Evolutionary conservation across 257 asterid genomes (phyloP).

Genomic region (Primulina tabacum): DNA sequence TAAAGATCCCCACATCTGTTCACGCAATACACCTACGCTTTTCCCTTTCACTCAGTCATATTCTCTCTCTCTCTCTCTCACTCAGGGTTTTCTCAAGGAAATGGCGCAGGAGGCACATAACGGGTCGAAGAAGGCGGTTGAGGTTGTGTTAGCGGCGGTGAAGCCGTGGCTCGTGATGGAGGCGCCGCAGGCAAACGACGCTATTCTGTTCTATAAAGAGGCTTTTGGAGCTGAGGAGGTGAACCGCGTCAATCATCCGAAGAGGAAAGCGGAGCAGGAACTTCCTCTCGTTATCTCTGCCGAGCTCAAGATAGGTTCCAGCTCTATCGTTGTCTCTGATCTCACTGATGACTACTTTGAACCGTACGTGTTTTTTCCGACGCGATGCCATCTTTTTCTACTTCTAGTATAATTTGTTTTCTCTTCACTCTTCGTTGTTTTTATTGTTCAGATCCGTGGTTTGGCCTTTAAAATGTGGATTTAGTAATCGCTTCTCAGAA

Average conservation of each 20-base stretch:
- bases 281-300: slow-evolving; percentile 55
- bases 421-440: neutral
- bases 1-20: slow-evolving; percentile 34
- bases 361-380: slow-evolving; percentile 34
- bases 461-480: neutral
- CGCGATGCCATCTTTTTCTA: neutral
- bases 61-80: slow-evolving; percentile 22
- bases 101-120: slow-evolving; percentile 52
- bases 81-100: slow-evolving; percentile 26
- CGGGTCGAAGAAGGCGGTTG: slow-evolving; percentile 27
- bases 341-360: slow-evolving; percentile 44
- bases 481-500: neutral
- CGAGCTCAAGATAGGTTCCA: slow-evolving; percentile 69
- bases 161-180: slow-evolving; percentile 74
- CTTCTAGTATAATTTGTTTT: neutral
- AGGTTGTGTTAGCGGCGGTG: slow-evolving; percentile 43
- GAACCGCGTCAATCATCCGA: slow-evolving; percentile 53
- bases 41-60: neutral
- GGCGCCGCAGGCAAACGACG: slow-evolving; percentile 66
- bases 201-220: slow-evolving; percentile 69
- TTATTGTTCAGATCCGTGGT: slow-evolving; percentile 24
- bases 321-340: slow-evolving; percentile 60
- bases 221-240: slow-evolving; percentile 94
- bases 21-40: neutral
- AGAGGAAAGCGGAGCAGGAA: slow-evolving; percentile 94